Evolutionary conservation across 805 yeast genomes (phyloP).

Genomic region (Lipomyces sp.): DNA sequence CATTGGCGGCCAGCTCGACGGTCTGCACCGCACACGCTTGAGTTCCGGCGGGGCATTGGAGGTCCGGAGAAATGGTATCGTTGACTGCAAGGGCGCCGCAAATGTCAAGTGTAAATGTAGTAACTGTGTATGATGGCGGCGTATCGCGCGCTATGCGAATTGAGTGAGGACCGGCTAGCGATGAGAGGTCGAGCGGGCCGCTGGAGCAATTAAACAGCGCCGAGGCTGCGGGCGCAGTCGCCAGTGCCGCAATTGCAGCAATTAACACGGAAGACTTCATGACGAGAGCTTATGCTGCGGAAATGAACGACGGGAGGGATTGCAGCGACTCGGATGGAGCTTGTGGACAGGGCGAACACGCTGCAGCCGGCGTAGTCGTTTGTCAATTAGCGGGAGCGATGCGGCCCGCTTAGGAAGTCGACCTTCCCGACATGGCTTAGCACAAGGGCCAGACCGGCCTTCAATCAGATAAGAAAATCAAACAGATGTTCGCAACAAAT

Average conservation of each 20-base stretch:
- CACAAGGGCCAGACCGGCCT: neutral
- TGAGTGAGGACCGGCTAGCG: constrained; percentile 50
- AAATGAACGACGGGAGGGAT: neutral
- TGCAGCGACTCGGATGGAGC: too few species aligned
- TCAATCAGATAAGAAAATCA: neutral
- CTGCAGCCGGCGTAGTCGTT: too few species aligned
- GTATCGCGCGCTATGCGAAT: constrained; percentile 50
- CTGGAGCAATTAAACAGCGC: constrained; percentile 37
- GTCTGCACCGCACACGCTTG: constrained; percentile 37
- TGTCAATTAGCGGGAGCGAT: too few species aligned
- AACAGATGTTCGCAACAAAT: neutral
- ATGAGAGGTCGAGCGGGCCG: constrained; percentile 41
- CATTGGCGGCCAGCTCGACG: neutral
- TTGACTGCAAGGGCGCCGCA: constrained; percentile 51
- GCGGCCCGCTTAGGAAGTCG: too few species aligned
- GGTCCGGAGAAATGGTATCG: constrained; percentile 39
- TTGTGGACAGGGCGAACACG: too few species aligned
- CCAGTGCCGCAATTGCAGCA: constrained; percentile 6
- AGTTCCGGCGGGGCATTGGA: constrained; percentile 64
- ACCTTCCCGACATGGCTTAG: too few species aligned
- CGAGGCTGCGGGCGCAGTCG: constrained; percentile 11
- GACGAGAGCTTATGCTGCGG: neutral
- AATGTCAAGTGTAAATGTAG: constrained; percentile 68
- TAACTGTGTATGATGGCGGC: constrained; percentile 70
- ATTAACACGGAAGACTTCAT: constrained; percentile 4